A percentile compares a stretch with the other conserved stretches of the same genome.
Evolutionary conservation across 2,329 filamentous ascomycete species (phyloP).

Genomic region (Colletotrichum graminicola): DNA sequence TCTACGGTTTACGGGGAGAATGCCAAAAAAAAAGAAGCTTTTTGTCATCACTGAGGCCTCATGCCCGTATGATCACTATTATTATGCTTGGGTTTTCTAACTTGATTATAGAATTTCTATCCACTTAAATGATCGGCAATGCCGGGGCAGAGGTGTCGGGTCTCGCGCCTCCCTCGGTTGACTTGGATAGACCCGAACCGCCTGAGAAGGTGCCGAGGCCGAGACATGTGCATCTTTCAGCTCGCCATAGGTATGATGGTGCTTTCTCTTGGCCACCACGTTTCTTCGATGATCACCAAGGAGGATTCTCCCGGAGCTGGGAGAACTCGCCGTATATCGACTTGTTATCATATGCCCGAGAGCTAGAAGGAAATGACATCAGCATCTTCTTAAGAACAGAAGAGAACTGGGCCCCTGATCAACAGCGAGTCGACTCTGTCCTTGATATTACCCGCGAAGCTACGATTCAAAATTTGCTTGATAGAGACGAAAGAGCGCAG

Average conservation of each 20-base stretch:
- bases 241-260: background rate
- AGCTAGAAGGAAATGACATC: background rate
- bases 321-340: slow-evolving; percentile 1
- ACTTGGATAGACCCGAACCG: background rate
- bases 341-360: background rate
- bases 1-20: too few species aligned
- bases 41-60: too few species aligned
- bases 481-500: background rate
- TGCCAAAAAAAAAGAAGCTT: too few species aligned
- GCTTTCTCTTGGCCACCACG: slow-evolving; percentile 6
- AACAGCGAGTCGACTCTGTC: background rate
- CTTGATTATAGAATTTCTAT: background rate
- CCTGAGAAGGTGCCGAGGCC: too few species aligned
- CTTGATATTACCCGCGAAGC: background rate
- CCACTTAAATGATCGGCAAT: background rate
- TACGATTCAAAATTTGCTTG: background rate
- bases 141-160: too few species aligned
- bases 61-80: too few species aligned
- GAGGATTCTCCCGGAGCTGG: background rate
- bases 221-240: background rate
- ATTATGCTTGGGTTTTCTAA: background rate
- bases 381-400: background rate
- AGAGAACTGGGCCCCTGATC: background rate
- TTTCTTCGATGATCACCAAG: background rate
- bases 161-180: too few species aligned